Percentiles rank a stretch among this genome's conserved stretches.
Evolutionary conservation across 75 land plant species (phyloP).

Genomic region (Azolla pinnata): DNA sequence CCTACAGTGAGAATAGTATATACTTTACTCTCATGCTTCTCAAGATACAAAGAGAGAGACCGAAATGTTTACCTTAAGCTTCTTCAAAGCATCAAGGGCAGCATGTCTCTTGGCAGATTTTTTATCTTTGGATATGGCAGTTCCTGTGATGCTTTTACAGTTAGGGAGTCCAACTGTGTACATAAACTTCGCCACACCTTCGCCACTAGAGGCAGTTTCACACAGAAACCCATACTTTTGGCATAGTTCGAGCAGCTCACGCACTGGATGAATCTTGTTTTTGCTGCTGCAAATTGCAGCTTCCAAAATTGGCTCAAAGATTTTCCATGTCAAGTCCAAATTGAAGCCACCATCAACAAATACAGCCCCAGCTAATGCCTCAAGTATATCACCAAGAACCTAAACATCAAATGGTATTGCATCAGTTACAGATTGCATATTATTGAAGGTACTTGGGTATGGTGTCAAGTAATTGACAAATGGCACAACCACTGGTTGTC

Average conservation of each 20-base stretch:
- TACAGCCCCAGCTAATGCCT: conserved; percentile 78
- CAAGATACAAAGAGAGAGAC: no score
- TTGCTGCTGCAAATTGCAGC: conserved; percentile 38
- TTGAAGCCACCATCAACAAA: conserved; percentile 65
- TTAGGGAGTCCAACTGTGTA: no score
- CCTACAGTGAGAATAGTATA: no score
- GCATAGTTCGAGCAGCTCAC: conserved; percentile 77
- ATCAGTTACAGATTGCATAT: no score
- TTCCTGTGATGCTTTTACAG: no score
- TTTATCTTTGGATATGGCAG: conserved; percentile 18
- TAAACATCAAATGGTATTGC: no score
- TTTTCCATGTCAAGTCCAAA: conserved; percentile 48
- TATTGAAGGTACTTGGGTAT: no score
- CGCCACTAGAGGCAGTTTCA: conserved; percentile 5
- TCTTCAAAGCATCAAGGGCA: conserved; percentile 18
- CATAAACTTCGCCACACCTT: no score
- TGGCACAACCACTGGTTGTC: no score
- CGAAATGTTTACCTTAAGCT: conserved; percentile 39
- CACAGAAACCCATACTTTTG: conserved; percentile 29
- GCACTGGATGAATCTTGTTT: conserved; percentile 50
- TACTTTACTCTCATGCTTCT: no score
- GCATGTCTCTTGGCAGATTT: conserved; percentile 47
- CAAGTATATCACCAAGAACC: conserved; percentile 92
- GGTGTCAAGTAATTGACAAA: no score
- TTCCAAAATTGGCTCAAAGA: conserved; percentile 47